Evolutionary conservation across 2,329 filamentous ascomycete genomes (phyloP).

Genomic region (Seiridium cupressi): DNA sequence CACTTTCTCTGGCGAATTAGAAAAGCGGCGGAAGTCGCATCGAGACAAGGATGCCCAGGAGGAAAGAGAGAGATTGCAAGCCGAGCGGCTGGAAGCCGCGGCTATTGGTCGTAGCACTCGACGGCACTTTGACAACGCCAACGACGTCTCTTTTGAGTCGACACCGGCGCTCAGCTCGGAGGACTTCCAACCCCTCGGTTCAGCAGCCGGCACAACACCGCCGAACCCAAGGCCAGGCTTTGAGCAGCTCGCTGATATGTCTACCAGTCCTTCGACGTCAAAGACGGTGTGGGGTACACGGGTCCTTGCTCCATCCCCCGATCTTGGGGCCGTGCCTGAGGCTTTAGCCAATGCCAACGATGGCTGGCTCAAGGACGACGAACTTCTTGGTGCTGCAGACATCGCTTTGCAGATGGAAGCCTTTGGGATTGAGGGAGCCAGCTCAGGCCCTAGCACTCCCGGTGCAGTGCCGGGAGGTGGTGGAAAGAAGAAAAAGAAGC

Average conservation of each 20-base stretch:
- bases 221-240: conserved; percentile 61
- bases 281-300: conserved; percentile 93
- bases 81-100: conserved; percentile 76
- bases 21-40: conserved; percentile 72
- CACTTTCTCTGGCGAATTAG: conserved; percentile 73
- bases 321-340: conserved; percentile 39
- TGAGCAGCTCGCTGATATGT: conserved; percentile 70
- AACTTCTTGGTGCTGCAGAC: conserved; percentile 64
- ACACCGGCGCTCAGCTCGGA: conserved; percentile 47
- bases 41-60: conserved; percentile 81
- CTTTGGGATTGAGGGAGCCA: conserved; percentile 35
- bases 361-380: conserved; percentile 83
- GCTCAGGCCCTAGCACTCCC: conserved; percentile 15
- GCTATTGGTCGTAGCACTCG: conserved; percentile 56
- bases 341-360: conserved; percentile 62
- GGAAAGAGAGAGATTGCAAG: conserved; percentile 79
- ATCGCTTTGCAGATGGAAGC: conserved; percentile 59
- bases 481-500: conserved; percentile 60
- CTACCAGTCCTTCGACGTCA: conserved; percentile 73
- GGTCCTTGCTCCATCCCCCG: conserved; percentile 60
- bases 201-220: conserved; percentile 49
- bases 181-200: conserved; percentile 64
- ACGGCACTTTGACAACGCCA: conserved; percentile 33
- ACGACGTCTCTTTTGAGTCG: conserved; percentile 37
- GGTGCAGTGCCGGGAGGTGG: conserved; percentile 22